Base-by-base conservation (phyloP, 768 basidiomycete genomes). In the Rhodotorula babjevae region DNA sequence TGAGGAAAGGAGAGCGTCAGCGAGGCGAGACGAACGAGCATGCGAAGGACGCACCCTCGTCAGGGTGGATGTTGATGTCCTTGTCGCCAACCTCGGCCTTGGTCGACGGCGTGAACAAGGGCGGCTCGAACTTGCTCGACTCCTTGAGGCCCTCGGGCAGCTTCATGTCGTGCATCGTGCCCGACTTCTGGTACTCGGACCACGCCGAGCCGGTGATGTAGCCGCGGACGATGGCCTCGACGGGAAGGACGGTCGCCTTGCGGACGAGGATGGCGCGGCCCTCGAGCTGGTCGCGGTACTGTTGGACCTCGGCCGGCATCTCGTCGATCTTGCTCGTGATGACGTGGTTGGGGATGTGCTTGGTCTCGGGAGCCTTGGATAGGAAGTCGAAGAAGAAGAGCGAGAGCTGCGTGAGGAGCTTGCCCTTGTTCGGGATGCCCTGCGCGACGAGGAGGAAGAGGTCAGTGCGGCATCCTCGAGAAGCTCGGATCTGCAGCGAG, bases 181-280 rank as follows among this genome's bases (percentile, higher is more conserved):
- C 87, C 0, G 84, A 84, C 81, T 87, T 89, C 82, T 91, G 88
- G 83, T 98, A 99, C 80, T 99, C 96, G 3, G 86, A 82, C 93
- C 94, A 98, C 23, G 90, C 96, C 27, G 95, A 97, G 57, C 96
- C 96, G n/a, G 95, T 91, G 70, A 99, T 84, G 82, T 98, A 98
- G 5, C 95, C 95, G 73, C 96, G 84, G 27, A 98, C 95, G 78
- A 99, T 98, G 12, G 91, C 93, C 81, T 99, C 96, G 12, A 98
- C 72, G 29, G 75, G 75, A 3, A 76, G 61, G 33, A 76, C 52
- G 36, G 59, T 50, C 14, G 72, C 75, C 56, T 67, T 61, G 33
- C 67, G 46, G 18, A 98, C 96, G 64, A 96, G 87, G 90, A 99
- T 98, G 19, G 89, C 83, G 31, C 96, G 85, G 4, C 90, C 94